Evolutionary conservation across 805 yeast species (phyloP).

Genomic region (Hanseniaspora hatyaiensis): DNA sequence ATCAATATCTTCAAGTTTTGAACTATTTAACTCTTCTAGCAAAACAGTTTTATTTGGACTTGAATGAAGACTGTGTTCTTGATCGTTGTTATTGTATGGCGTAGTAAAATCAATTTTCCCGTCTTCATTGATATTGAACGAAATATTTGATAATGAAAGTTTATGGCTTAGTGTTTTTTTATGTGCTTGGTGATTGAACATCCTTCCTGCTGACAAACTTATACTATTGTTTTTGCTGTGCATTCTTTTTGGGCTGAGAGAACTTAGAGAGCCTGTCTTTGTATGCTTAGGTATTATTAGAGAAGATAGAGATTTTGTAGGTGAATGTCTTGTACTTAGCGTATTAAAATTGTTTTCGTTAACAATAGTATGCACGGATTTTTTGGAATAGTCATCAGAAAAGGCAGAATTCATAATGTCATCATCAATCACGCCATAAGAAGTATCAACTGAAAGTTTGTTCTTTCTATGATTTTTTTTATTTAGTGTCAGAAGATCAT

Average conservation of each 20-base stretch:
- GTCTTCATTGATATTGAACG: constrained; percentile 11
- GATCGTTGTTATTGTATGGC: background rate
- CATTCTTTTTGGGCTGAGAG: constrained; percentile 14
- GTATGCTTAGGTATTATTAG: constrained; percentile 1
- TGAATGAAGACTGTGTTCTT: background rate
- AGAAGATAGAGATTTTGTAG: constrained; percentile 25
- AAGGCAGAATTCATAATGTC: constrained; percentile 11
- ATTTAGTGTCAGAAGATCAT: constrained; percentile 2
- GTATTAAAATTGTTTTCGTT: constrained; percentile 5
- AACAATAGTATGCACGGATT: background rate
- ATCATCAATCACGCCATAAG: background rate
- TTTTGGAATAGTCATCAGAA: constrained; percentile 3
- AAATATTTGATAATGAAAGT: constrained; percentile 12
- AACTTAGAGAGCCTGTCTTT: constrained; percentile 19
- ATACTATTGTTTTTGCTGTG: background rate
- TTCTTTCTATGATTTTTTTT: constrained; percentile 4
- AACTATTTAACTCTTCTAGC: background rate
- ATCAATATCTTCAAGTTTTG: background rate
- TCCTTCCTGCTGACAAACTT: background rate
- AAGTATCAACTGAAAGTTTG: background rate
- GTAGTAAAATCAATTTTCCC: constrained; percentile 10
- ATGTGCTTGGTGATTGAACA: no score
- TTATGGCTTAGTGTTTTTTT: background rate
- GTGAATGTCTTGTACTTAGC: constrained; percentile 22
- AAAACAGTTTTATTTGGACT: background rate